Evolutionary conservation across 176 grass and related monocot species (phyloP).

Genomic region (Carex scoparia): DNA sequence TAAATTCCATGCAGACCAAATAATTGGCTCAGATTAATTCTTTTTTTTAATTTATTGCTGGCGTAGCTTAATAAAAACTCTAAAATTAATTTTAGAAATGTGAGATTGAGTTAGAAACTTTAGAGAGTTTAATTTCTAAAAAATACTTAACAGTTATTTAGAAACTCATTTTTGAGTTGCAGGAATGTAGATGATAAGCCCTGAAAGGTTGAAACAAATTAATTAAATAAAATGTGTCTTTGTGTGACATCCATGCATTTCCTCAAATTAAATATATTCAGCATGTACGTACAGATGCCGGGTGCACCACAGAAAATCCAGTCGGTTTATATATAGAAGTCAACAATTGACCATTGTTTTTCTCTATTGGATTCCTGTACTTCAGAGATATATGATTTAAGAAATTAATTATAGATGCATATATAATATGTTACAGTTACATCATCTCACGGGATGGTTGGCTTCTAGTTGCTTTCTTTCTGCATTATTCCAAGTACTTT

Average conservation of each 20-base stretch:
- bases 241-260: not conserved
- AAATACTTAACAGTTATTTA: too few relatives aligned
- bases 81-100: too few relatives aligned
- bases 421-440: not conserved
- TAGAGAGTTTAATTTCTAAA: too few relatives aligned
- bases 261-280: not conserved
- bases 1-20: too few relatives aligned
- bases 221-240: too few relatives aligned
- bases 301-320: not conserved
- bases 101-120: too few relatives aligned
- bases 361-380: not conserved
- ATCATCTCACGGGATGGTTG: not conserved
- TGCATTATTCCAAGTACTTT: slow-evolving; percentile 11
- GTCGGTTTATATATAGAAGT: not conserved
- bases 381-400: not conserved
- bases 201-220: too few relatives aligned
- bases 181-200: too few relatives aligned
- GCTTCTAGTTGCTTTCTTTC: slow-evolving; percentile 18
- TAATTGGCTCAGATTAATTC: too few relatives aligned
- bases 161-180: too few relatives aligned
- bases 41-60: too few relatives aligned
- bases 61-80: too few relatives aligned
- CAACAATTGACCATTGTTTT: not conserved
- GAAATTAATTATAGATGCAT: not conserved
- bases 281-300: not conserved